Evolutionary conservation across 805 yeast genomes (phyloP).

Genomic region (Pichia ethanolica): DNA sequence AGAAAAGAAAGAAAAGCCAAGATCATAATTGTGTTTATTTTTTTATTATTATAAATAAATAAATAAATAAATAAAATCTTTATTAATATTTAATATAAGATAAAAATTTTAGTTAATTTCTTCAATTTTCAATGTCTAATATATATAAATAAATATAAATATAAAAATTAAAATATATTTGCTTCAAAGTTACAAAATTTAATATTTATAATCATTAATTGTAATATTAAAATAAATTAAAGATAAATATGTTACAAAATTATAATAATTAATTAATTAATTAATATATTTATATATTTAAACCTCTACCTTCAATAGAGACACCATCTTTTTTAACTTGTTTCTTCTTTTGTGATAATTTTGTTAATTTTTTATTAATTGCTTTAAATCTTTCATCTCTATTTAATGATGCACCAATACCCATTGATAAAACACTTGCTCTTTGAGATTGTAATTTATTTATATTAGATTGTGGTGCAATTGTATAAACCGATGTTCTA

Average conservation of each 20-base stretch:
- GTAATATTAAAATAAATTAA: too few relatives aligned
- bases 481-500: constrained; percentile 77
- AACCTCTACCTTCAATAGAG: constrained; percentile 66
- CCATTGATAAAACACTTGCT: constrained; percentile 31
- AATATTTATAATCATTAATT: too few relatives aligned
- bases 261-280: too few relatives aligned
- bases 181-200: not conserved
- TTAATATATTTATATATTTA: constrained; percentile 12
- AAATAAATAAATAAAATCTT: too few relatives aligned
- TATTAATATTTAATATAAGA: not conserved
- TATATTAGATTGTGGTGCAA: constrained; percentile 76
- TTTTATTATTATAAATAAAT: not conserved
- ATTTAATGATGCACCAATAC: constrained; percentile 45
- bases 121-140: not conserved
- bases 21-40: constrained; percentile 57
- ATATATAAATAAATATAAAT: not conserved
- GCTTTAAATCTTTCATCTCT: constrained; percentile 78
- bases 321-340: constrained; percentile 62
- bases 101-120: not conserved
- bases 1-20: constrained; percentile 99
- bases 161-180: not conserved
- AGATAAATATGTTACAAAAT: too few relatives aligned
- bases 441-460: constrained; percentile 37
- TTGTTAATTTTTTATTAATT: constrained; percentile 51
- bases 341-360: constrained; percentile 42